phyloP scores from a whole-genome alignment of 2,329 filamentous ascomycete genomes.

The Lecanicillium sp. region DNA sequence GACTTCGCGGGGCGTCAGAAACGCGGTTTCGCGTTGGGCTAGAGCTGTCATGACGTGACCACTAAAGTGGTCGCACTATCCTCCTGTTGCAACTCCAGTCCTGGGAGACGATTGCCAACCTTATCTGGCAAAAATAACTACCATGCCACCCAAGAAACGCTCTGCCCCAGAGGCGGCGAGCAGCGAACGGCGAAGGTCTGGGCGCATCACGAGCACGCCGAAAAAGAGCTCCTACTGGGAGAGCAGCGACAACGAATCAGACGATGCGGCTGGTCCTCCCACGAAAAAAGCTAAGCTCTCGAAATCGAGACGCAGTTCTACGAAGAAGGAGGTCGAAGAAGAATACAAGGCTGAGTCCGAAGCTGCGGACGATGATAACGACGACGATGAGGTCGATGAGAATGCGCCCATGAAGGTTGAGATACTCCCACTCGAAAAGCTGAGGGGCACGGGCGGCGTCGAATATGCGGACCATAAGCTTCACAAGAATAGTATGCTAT shows the following conservation, averaged over 20 bases:
- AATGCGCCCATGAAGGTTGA: constrained; percentile 25
- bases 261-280: constrained; percentile 11
- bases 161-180: constrained; percentile 20
- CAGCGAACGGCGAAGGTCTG: constrained; percentile 36
- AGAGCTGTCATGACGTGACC: too few relatives aligned
- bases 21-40: too few relatives aligned
- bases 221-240: constrained; percentile 48
- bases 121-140: too few relatives aligned
- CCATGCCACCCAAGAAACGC: constrained; percentile 34
- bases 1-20: too few relatives aligned
- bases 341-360: constrained; percentile 15
- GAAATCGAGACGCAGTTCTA: constrained; percentile 11
- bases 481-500: constrained; percentile 51
- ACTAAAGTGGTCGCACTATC: too few relatives aligned
- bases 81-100: too few relatives aligned
- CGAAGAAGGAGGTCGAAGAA: constrained; percentile 11
- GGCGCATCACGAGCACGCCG: constrained; percentile 35
- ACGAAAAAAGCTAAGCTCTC: constrained; percentile 16
- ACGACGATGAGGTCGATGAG: constrained; percentile 28
- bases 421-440: constrained; percentile 26
- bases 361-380: constrained; percentile 17
- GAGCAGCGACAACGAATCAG: constrained; percentile 19
- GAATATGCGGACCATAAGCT: constrained; percentile 44
- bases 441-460: constrained; percentile 24
- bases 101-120: too few relatives aligned